A percentile compares a stretch with the other conserved stretches of the same genome.
Conservation (phyloP, 768 basidiomycete species). For the Mycena galopus region DNA sequence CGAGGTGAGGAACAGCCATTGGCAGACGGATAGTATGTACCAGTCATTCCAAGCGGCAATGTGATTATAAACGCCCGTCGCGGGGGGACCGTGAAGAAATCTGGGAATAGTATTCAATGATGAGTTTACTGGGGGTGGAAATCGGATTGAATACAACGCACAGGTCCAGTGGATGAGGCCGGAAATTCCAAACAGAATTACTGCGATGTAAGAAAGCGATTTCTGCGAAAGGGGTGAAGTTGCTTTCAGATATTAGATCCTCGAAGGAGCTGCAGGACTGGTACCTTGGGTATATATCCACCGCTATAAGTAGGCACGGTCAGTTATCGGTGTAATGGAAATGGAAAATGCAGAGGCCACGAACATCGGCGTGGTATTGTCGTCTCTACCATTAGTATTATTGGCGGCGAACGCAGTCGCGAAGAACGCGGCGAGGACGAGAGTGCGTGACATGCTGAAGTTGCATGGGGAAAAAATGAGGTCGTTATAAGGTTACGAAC, state of each 20-base stretch:
- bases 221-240: not conserved
- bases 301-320: not conserved
- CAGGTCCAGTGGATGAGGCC: slow-evolving; percentile 32
- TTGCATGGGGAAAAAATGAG: not conserved
- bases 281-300: too few species aligned
- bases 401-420: slow-evolving; percentile 7
- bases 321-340: not conserved
- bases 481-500: not conserved
- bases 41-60: slow-evolving; percentile 36
- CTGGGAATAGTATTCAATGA: not conserved
- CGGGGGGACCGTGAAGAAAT: slow-evolving; percentile 5
- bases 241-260: too few species aligned
- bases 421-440: not conserved
- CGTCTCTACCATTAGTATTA: not conserved
- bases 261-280: too few species aligned
- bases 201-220: slow-evolving; percentile 23
- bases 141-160: slow-evolving; percentile 12
- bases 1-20: not conserved
- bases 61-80: slow-evolving; percentile 30
- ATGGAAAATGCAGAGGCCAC: not conserved
- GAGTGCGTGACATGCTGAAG: slow-evolving; percentile 2
- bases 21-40: not conserved
- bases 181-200: slow-evolving; percentile 20
- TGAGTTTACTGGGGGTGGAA: not conserved
- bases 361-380: not conserved